Evolutionary conservation across 2,329 filamentous ascomycete genomes (phyloP), one percentile per base, ranked within the genome.

Genomic region (Fusarium lateritium): DNA sequence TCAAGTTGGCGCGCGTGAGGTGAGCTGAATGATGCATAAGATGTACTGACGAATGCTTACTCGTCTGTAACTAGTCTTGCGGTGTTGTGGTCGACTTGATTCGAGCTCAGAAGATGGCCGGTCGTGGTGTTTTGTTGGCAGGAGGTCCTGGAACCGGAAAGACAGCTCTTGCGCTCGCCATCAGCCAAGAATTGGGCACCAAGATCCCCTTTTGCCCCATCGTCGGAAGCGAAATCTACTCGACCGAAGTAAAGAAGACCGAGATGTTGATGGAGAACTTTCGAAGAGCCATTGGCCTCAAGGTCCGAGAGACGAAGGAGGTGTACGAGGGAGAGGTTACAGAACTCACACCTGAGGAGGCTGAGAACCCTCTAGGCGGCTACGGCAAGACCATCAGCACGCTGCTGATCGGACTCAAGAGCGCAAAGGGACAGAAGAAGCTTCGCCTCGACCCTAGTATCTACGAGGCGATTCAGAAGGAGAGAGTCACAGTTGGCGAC

Each of bases 221-320:
- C 78, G 96, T 98, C 54, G 96, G 94, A 74, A 98, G 94, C 84
- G 96, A 99, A 82, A 92, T 99, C 76, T 99, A 98, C 84, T 97
- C 94, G 73, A 92, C 95, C 45, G 96, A 99, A 82, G 94, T 99
- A 69, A 99, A 99, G 89, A 99, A 99, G 89, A 99, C 96, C 50
- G 96, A 99, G 82, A 92, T 97, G 72, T 84, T 99, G 78, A 98
- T 98, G 96, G 96, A 99, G 86, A 98, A 98, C 84, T 99, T 99
- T 81, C 89, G 96, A 79, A 88, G 96, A 78, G 96, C 96, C 62
- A 99, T 99, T 80, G 96, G 95, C 34, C 87, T 99, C 72, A 94
- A 97, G 78, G 96, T 99, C 72, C 94, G 96, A 76, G 96, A 99
- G 86, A 98, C 95, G 53, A 99, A 99, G 83, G 96, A 99, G 82